Evolutionary conservation across 2,329 filamentous ascomycete genomes (phyloP), one percentile per base, ranked within the genome.

Genomic region (Ophiostoma ulmi): DNA sequence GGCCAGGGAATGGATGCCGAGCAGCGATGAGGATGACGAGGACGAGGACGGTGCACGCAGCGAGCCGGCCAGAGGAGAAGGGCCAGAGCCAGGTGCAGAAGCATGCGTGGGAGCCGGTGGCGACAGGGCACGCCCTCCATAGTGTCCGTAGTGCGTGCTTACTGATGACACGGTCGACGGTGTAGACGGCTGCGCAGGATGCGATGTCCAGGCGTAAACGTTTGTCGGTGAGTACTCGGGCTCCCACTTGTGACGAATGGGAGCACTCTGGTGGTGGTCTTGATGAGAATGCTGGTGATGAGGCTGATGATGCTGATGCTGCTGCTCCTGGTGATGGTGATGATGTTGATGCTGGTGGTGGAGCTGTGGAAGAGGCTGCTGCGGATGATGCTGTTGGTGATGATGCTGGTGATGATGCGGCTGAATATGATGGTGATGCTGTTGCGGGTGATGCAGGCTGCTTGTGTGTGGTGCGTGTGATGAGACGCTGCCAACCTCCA

Each of bases 211-310:
- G 10, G 70, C 22, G 11, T 66, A 69, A 39, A n/a, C 66, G 44
- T 22, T 36, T 2, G 55, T n/a, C 66, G 67, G 70, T 5, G 38
- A 61, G 65, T 70, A 70, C 20, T 58, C 65, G 13, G 64, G 36
- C 11, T 70, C 69, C 69, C 69, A 70, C 20, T 70, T 70, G 61
- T 35, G 22, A 22, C 61, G 61, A 1, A 64, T 64, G 14, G 38
- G 6, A 11, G 64, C 36, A 8, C 6, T 66, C 20, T 66, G 36
- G 36, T 66, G 64, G 5, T 65, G 31, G 14, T 65, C 31, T 20
- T 38, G 35, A 5, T 65, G 63, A 4, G 36, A 3, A 35, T 38
- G 35, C 13, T 65, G 61, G 26, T 65, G 31, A 13, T 65, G 35
- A 13, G n/a, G 13, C 11, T n/a, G 36, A 11, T 66, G 36, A 0